phyloP scores from a whole-genome alignment of 306 rosid species.

The Fragaria ananassa region DNA sequence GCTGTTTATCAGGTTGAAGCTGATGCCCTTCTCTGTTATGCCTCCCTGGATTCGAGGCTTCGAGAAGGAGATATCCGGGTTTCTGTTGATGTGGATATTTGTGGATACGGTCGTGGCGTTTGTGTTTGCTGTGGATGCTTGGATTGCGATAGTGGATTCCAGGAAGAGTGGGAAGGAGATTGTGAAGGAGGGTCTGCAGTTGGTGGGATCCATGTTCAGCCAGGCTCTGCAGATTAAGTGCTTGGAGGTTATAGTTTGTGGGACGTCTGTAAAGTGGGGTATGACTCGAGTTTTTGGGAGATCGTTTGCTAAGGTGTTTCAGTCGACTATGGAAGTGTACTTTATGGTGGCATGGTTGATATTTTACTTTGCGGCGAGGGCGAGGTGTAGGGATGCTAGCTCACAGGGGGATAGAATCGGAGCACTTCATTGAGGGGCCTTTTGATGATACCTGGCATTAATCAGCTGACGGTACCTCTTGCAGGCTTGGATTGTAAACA shows the following conservation, averaged over 20 bases:
- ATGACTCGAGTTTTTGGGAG: slow-evolving; percentile 51
- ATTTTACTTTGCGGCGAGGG: slow-evolving; percentile 67
- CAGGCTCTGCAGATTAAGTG: slow-evolving; percentile 75
- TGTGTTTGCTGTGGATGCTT: slow-evolving; percentile 81
- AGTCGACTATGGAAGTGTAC: slow-evolving; percentile 84
- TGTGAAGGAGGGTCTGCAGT: slow-evolving; percentile 80
- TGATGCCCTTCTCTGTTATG: slow-evolving; percentile 95
- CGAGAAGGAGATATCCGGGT: slow-evolving; percentile 79
- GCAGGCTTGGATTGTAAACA: slow-evolving; percentile 36
- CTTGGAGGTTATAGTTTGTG: slow-evolving; percentile 73
- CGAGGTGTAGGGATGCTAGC: slow-evolving; percentile 68
- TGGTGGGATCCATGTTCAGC: slow-evolving; percentile 68
- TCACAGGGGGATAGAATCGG: slow-evolving; percentile 65
- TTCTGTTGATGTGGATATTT: slow-evolving; percentile 72
- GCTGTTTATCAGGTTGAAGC: slow-evolving; percentile 86
- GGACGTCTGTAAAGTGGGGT: slow-evolving; percentile 64
- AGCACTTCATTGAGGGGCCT: slow-evolving; percentile 61
- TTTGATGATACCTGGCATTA: slow-evolving; percentile 50
- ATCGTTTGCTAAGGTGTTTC: slow-evolving; percentile 62
- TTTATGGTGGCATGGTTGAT: slow-evolving; percentile 90
- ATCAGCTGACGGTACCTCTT: slow-evolving; percentile 25
- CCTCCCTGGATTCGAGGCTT: slow-evolving; percentile 84
- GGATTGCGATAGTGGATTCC: slow-evolving; percentile 86
- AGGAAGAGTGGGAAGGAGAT: slow-evolving; percentile 90
- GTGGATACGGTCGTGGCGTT: slow-evolving; percentile 72